Conservation (phyloP, 2,329 filamentous ascomycete species). For the Alternaria sp. region DNA sequence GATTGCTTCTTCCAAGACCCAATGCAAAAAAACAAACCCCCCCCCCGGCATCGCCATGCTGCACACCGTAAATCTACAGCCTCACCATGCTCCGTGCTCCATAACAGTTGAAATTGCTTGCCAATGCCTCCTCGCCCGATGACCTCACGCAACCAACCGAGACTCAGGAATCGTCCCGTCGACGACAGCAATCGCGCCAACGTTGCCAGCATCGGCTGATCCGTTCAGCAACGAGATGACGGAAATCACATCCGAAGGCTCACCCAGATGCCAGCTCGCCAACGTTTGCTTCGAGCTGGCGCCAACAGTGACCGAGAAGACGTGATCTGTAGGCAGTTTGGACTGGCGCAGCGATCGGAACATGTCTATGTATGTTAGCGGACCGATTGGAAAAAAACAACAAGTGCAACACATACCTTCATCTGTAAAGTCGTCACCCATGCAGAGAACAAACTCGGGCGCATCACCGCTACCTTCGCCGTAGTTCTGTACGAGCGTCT, state of each 20-base stretch:
- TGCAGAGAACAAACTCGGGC: conserved; percentile 86
- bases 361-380: conserved; percentile 64
- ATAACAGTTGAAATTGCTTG: conserved; percentile 28
- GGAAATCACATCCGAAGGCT: conserved; percentile 87
- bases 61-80: conserved; percentile 17
- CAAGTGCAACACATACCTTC: conserved; percentile 70
- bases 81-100: conserved; percentile 29
- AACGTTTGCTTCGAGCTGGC: conserved; percentile 91
- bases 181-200: conserved; percentile 53
- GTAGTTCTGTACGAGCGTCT: conserved; percentile 80
- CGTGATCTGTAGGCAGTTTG: conserved; percentile 67
- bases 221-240: conserved; percentile 64
- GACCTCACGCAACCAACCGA: conserved; percentile 20
- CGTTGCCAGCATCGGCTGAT: conserved; percentile 53
- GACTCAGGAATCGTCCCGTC: conserved; percentile 52
- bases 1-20: conserved; percentile 8
- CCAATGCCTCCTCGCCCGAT: conserved; percentile 12
- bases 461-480: conserved; percentile 63
- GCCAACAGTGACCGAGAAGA: conserved; percentile 92
- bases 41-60: conserved; percentile 11
- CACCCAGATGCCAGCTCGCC: conserved; percentile 87
- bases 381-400: not conserved
- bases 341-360: conserved; percentile 78
- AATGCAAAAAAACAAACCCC: not conserved
- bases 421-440: conserved; percentile 96